Percentiles rank a stretch among this genome's conserved stretches.
Conservation (phyloP, 495 filamentous ascomycete species). For the Penicillium alfredii region DNA sequence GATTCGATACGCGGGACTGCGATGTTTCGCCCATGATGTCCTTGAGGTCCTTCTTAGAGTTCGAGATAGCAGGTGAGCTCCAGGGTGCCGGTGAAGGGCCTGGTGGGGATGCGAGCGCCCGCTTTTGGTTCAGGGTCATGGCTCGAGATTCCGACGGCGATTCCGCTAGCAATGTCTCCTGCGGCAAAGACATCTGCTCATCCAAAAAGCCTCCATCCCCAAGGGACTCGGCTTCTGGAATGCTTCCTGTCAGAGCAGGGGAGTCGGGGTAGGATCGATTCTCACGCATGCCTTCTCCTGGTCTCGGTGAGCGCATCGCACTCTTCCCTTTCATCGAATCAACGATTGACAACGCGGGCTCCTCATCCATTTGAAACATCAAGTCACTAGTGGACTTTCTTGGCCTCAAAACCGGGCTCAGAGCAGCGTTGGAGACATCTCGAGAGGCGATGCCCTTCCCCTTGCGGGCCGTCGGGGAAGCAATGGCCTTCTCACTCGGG, state of each 20-base stretch:
- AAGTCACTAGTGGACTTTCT: conserved; percentile 65
- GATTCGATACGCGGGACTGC: conserved; percentile 53
- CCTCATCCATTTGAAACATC: conserved; percentile 96
- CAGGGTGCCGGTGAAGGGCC: conserved; percentile 45
- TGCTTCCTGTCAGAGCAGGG: conserved; percentile 25
- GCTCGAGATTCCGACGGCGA: conserved; percentile 30
- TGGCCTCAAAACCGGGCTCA: conserved; percentile 55
- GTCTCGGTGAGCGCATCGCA: conserved; percentile 18
- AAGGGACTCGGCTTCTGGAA: conserved; percentile 26
- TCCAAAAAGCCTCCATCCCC: conserved; percentile 28
- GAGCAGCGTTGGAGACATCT: conserved; percentile 37
- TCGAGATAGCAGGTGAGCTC: conserved; percentile 49
- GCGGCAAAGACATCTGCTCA: conserved; percentile 29
- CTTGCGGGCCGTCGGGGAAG: conserved; percentile 52
- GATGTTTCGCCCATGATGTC: conserved; percentile 81
- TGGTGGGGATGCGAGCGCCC: conserved; percentile 10
- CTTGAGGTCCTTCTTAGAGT: conserved; percentile 65
- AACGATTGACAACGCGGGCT: conserved; percentile 33
- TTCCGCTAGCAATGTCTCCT: conserved; percentile 13
- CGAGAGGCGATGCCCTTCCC: conserved; percentile 40
- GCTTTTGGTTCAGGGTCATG: conserved; percentile 18
- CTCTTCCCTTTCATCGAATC: conserved; percentile 29
- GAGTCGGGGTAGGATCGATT: conserved; percentile 23
- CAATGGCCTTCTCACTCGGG: conserved; percentile 44
- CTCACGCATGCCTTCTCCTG: conserved; percentile 11